phyloP scores from a whole-genome alignment of 208 protist genomes.

The Trypanosoma brucei region DNA sequence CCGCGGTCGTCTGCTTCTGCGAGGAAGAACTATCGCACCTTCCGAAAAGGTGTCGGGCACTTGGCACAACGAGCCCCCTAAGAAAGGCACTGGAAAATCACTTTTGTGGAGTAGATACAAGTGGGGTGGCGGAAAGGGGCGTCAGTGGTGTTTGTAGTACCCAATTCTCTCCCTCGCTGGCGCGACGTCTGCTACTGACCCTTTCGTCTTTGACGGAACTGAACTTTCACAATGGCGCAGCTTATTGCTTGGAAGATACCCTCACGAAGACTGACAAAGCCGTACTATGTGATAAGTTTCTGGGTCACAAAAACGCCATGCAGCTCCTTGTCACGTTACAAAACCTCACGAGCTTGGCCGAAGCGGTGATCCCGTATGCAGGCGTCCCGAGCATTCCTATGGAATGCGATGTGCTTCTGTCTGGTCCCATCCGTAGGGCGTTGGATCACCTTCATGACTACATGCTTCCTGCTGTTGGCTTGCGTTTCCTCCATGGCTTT shows the following conservation, averaged over 20 bases:
- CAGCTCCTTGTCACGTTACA: conserved; percentile 20
- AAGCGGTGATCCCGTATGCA: conserved; percentile 24
- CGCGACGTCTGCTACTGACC: conserved; percentile 15
- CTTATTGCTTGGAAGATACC: conserved; percentile 25
- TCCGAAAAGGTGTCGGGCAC: conserved; percentile 34
- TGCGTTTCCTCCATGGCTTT: conserved; percentile 41
- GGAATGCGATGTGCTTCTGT: conserved; percentile 17
- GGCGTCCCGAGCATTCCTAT: conserved; percentile 3
- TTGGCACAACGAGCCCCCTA: conserved; percentile 31
- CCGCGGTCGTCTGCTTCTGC: conserved; percentile 40
- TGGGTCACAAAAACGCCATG: conserved; percentile 18
- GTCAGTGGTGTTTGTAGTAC: neutral
- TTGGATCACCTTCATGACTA: conserved; percentile 15
- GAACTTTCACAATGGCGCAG: conserved; percentile 18
- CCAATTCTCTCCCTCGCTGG: conserved; percentile 14
- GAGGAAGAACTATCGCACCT: conserved; percentile 54
- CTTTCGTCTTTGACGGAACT: conserved; percentile 24
- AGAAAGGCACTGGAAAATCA: conserved; percentile 17
- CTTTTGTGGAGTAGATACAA: conserved; percentile 11
- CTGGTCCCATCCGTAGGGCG: conserved; percentile 19
- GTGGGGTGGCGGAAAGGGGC: neutral
- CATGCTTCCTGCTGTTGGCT: conserved; percentile 35
- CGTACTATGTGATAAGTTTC: conserved; percentile 17
- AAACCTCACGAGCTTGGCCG: conserved; percentile 21
- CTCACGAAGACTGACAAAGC: conserved; percentile 14